These are phyloP conservation scores for Lomentospora prolificans DNA, from an alignment of 2,329 filamentous ascomycete species.

Conservation along the genomic window DNA sequence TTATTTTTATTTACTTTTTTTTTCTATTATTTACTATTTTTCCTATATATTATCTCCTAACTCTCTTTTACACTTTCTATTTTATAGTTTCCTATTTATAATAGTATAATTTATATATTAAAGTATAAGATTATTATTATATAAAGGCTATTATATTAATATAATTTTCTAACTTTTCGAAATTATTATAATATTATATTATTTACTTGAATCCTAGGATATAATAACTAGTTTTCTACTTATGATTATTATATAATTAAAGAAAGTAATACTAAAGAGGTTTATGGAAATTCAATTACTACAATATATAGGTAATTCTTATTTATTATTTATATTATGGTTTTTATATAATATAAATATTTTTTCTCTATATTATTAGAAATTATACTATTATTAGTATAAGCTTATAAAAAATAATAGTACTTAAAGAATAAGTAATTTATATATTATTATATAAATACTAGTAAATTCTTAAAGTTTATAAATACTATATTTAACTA, in stretches of 20 bases:
- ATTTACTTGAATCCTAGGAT: constrained; percentile 1
- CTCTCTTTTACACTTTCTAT: background rate
- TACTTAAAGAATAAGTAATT: constrained; percentile 7
- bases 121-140: constrained; percentile 1
- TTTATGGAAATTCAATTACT: background rate
- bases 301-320: background rate
- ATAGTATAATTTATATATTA: background rate
- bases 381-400: background rate
- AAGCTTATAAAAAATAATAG: constrained; percentile 6
- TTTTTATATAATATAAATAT: background rate
- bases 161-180: background rate
- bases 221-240: background rate
- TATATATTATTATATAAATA: constrained; percentile 10
- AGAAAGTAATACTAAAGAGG: background rate
- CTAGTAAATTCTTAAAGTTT: constrained; percentile 6
- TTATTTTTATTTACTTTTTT: background rate
- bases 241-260: background rate
- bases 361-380: background rate
- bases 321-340: background rate
- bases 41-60: background rate
- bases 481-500: constrained; percentile 6
- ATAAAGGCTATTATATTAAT: constrained; percentile 6
- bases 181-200: background rate
- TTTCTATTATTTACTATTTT: background rate
- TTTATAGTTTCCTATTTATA: background rate